Conservation (phyloP, 2,329 filamentous ascomycete species). For the Colletotrichum horii region DNA sequence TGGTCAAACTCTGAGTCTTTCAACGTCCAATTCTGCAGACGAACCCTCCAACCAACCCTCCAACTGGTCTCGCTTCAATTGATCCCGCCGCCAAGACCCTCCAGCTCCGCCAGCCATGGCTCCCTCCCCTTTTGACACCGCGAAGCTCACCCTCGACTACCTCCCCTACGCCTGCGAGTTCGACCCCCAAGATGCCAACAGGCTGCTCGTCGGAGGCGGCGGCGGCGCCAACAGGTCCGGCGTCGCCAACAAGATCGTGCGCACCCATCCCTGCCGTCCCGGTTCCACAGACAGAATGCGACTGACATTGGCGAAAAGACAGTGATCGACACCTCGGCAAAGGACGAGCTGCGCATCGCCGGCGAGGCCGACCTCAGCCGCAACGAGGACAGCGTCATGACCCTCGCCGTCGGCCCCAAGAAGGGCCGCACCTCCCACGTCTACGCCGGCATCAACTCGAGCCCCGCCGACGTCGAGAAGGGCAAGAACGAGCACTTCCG, state of each 20-base stretch:
- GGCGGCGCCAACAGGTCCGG: constrained; percentile 83
- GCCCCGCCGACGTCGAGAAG: constrained; percentile 70
- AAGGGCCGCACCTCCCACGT: constrained; percentile 48
- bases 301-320: constrained; percentile 50
- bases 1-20: neutral
- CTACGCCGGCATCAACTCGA: constrained; percentile 86
- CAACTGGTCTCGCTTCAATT: neutral
- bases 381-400: constrained; percentile 89
- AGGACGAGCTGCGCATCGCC: constrained; percentile 65
- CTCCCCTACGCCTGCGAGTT: constrained; percentile 90
- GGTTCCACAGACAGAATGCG: neutral
- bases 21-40: neutral
- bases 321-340: constrained; percentile 72
- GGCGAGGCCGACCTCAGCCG: constrained; percentile 79
- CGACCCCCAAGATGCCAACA: constrained; percentile 77
- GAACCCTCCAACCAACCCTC: neutral
- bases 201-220: constrained; percentile 83
- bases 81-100: neutral
- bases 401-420: constrained; percentile 72
- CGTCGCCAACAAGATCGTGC: constrained; percentile 85
- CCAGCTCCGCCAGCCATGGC: constrained; percentile 33
- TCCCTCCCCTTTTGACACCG: constrained; percentile 46
- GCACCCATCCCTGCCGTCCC: constrained; percentile 32
- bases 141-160: constrained; percentile 76
- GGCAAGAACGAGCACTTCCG: constrained; percentile 87